phyloP scores from a whole-genome alignment of 2,329 filamentous ascomycete genomes.

The Rasamsonia emersonii region DNA sequence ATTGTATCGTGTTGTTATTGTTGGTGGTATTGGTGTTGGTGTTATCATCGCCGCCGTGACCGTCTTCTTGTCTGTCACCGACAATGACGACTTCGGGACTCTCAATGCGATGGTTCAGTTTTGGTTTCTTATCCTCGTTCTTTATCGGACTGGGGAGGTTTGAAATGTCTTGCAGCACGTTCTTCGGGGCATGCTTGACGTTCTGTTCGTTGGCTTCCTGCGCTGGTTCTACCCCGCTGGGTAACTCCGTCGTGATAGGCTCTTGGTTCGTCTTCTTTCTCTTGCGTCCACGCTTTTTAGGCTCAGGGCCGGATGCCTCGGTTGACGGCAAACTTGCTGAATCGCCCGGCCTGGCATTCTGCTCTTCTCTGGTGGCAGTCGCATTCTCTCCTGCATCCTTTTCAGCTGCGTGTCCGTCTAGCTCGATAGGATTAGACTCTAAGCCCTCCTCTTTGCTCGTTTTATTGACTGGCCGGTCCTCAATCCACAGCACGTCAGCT shows the following conservation, averaged over 20 bases:
- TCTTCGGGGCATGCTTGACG: not conserved
- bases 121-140: not conserved
- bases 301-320: constrained; percentile 10
- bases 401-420: not conserved
- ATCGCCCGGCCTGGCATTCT: not conserved
- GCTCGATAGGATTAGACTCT: constrained; percentile 6
- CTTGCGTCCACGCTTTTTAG: constrained; percentile 38
- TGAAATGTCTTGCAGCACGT: not conserved
- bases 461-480: constrained; percentile 17
- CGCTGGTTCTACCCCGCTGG: not conserved
- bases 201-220: not conserved
- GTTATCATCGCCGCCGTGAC: no score
- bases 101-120: no score
- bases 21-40: no score
- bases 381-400: constrained; percentile 5
- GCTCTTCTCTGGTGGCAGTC: constrained; percentile 3
- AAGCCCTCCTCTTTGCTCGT: constrained; percentile 5
- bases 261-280: constrained; percentile 26
- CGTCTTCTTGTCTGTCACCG: no score
- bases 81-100: no score
- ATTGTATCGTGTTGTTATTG: no score
- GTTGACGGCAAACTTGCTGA: not conserved
- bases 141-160: not conserved
- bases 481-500: constrained; percentile 35
- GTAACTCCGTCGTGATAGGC: constrained; percentile 5